Base-by-base conservation (phyloP, 225 moss, liverwort and hornwort genomes). In the Marchantia paleacea region DNA sequence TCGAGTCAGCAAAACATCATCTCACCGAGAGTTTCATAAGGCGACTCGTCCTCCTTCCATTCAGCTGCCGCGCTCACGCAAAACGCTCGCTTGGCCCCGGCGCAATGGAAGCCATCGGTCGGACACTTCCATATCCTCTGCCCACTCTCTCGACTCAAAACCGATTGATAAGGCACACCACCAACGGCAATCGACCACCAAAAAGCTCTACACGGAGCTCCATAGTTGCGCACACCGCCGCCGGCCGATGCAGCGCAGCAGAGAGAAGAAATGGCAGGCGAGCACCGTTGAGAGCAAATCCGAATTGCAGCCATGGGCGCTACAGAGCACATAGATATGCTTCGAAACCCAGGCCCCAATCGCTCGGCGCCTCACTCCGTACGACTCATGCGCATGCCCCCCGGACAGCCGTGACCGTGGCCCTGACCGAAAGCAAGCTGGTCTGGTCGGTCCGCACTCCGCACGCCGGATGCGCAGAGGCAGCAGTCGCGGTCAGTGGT, bases 1-100 rank as follows among this genome's bases (percentile, higher is more conserved):
- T 3, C 6, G 30, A 39, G 26, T 31, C 22, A 0, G 6, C 18
- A 26, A 10, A 5, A 10, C 76, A 53, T 25, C 18, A 66, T 67
- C 29, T 83, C 54, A 95, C 97, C 97, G 26, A 99, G 92, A 51
- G 95, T 95, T 89, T 95, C 95, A 26, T 99, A 99, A 64, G 97
- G 97, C 25, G 94, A 91, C 47, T 83, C 89, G 55, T 92, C 90
- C 26, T 84, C 91, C 65, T 88, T 91, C 97, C 95, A 99, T n/a
- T 83, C 53, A 77, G 83, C 82, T 8, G 62, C 55, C 71, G 82
- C 81, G 75, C 67, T 90, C 16, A 88, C 86, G 57, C 83, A 71
- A 79, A 90, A 88, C 51, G 82, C 80, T 61, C 82, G 79, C 78
- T 81, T 75, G 71, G 84, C 80, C 51, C 80, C 64, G 8, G n/a